Conservation (phyloP, 176 grass and related monocot genomes). For the Saccharum spontaneum region DNA sequence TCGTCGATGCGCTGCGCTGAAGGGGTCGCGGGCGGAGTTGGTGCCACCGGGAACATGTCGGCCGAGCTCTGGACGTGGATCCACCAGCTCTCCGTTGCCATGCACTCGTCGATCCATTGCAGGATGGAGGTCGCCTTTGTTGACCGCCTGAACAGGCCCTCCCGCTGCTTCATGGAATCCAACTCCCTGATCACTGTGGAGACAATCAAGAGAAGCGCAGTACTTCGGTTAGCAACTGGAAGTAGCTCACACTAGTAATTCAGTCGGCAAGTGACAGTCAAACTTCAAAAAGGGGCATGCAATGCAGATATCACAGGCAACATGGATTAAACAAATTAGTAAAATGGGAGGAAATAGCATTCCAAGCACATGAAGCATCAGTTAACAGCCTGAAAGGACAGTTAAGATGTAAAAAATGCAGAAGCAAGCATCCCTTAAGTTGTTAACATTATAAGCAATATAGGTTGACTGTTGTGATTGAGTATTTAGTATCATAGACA, state of each 20-base stretch:
- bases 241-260: neutral
- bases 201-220: neutral
- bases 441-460: neutral
- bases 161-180: conserved; percentile 70
- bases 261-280: conserved; percentile 2
- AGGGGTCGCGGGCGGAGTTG: conserved; percentile 87
- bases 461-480: neutral
- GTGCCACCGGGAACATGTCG: conserved; percentile 59
- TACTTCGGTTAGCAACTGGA: neutral
- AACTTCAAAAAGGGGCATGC: neutral
- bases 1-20: conserved; percentile 28
- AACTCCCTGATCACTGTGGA: conserved; percentile 85
- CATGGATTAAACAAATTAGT: neutral
- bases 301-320: neutral
- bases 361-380: neutral
- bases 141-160: conserved; percentile 59
- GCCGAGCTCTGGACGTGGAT: conserved; percentile 82
- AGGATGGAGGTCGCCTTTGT: conserved; percentile 72
- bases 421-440: too few species aligned
- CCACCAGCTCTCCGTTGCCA: conserved; percentile 76
- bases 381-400: neutral
- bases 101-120: conserved; percentile 85
- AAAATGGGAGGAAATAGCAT: neutral
- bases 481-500: neutral
- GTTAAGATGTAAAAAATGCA: neutral